These are phyloP conservation scores for Spinacia oleracea DNA, from an alignment of 179 eudicot species.

Conservation along the genomic window DNA sequence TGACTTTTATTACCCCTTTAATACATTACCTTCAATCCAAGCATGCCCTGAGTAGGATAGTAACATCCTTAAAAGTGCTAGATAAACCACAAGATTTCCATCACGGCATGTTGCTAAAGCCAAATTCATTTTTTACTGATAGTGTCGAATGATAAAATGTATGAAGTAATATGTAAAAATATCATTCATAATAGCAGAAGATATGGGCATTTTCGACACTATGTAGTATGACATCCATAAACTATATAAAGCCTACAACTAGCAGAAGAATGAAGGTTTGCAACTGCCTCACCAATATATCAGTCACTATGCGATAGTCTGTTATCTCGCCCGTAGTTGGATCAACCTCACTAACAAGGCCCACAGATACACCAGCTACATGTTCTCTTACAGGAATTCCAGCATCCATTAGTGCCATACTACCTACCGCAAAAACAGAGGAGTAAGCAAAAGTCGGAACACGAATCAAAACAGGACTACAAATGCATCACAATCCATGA, in stretches of 20 bases:
- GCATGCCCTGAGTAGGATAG: too few relatives aligned
- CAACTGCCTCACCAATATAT: slow-evolving; percentile 70
- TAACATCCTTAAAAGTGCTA: too few relatives aligned
- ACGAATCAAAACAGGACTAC: slow-evolving; percentile 5
- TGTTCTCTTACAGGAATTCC: slow-evolving; percentile 89
- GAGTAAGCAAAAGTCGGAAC: background rate
- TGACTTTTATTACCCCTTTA: too few relatives aligned
- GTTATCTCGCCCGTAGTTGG: slow-evolving; percentile 64
- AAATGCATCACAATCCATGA: slow-evolving; percentile 10
- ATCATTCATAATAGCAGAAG: background rate
- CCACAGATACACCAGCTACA: slow-evolving; percentile 95
- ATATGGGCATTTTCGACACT: background rate
- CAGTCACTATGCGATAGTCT: slow-evolving; percentile 86
- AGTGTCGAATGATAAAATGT: background rate
- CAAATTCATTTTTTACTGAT: background rate
- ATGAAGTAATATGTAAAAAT: background rate
- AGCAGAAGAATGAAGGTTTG: background rate
- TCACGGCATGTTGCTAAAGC: too few relatives aligned
- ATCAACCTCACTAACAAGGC: slow-evolving; percentile 85
- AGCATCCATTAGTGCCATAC: slow-evolving; percentile 98
- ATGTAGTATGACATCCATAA: background rate
- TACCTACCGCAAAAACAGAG: slow-evolving; percentile 47
- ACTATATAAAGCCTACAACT: background rate
- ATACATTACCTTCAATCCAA: too few relatives aligned
- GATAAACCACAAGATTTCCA: too few relatives aligned